Evolutionary conservation across 2,329 filamentous ascomycete genomes (phyloP), one percentile per base, ranked within the genome.

Genomic region (Fusarium coicis): DNA sequence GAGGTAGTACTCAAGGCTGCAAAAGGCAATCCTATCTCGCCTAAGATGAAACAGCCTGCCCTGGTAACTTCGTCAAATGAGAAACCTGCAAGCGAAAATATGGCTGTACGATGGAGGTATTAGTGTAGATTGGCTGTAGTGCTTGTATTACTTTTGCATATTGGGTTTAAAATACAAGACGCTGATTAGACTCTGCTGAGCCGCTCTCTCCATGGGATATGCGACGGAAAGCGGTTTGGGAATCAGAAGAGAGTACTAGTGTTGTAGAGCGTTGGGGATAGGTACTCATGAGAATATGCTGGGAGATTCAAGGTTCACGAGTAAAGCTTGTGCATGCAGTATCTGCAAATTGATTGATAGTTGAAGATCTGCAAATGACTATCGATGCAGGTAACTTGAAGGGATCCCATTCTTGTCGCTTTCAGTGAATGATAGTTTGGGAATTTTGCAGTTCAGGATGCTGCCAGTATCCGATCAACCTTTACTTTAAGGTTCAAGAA

Each of bases 231-330:
- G 10, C 5, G 4, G 4, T 23, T 14, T 3, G 2, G 2, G 21
- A 5, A 34, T 34, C 1, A 19, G 0, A 19, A 34, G 10, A 23
- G 11, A 14, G 21, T 14, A 2, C 4, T 19, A 0, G 3, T 4
- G 0, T 50, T 34, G 5, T 10, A 0, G 0, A 9, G 3, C 21
- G 10, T 32, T 4, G 11, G 11, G 5, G 1, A 10, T 23, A 8
- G 8, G 30, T 4, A 50, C 15, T 23, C 8, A 50, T 14, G 2
- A 23, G 30, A n/a, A 2, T 19, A 18, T 19, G 2, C 7, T 34
- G 10, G 1, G 16, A 18, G 16, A 34, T 18, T 5, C 15, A 10
- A n/a, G 11, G 2, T 2, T 34, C 4, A 19, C 12, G 14, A 32
- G 2, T 23, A 10, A n/a, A 9, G 21, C 5, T 50, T 19, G 15